Conservation (phyloP, 176 grass and related monocot species). For the Aegilops bicornis region DNA sequence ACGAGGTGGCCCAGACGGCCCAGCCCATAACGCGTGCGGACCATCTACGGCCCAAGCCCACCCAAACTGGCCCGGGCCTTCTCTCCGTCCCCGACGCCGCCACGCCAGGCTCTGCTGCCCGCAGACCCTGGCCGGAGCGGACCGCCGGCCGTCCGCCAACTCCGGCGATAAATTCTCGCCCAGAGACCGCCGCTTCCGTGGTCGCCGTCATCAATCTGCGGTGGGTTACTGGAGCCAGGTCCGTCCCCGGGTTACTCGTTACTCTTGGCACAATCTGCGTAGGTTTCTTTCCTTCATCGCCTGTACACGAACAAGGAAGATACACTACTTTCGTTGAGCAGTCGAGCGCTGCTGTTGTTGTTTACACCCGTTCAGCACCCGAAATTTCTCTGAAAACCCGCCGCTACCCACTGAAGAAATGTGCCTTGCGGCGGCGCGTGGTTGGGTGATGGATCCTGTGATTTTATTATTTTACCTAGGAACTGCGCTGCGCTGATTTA, state of each 20-base stretch:
- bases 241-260: not conserved
- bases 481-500: not conserved
- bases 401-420: not conserved
- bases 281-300: not conserved
- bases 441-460: not conserved
- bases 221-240: not conserved
- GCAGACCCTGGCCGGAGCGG: not conserved
- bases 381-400: not conserved
- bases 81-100: not conserved
- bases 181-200: not conserved
- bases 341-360: not conserved
- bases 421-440: not conserved
- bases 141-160: not conserved
- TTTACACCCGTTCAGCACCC: not conserved
- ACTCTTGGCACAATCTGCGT: not conserved
- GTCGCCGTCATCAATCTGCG: not conserved
- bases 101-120: not conserved
- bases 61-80: not conserved
- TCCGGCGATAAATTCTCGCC: not conserved
- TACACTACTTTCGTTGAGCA: not conserved
- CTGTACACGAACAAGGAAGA: no score
- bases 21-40: not conserved
- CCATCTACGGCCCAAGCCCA: not conserved
- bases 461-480: not conserved
- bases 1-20: not conserved